These are phyloP conservation scores for Chaetothyriales sp. DNA, from an alignment of 2,329 filamentous ascomycete genomes.

Conservation along the genomic window DNA sequence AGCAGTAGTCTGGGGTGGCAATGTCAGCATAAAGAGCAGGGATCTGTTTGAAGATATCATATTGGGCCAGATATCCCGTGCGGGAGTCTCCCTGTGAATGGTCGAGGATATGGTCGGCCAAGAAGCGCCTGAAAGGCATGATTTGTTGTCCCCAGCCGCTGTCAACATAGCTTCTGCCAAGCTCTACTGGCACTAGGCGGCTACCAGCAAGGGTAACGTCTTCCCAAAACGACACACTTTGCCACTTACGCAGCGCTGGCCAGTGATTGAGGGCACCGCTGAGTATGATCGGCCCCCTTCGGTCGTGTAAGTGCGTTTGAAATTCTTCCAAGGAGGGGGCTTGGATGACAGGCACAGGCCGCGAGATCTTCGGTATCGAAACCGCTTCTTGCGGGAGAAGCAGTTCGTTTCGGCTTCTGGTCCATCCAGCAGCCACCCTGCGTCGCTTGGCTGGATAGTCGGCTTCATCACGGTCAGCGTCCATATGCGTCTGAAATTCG, in stretches of 20 bases:
- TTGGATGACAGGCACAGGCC: constrained; percentile 26
- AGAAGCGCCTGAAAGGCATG: constrained; percentile 57
- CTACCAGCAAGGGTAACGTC: constrained; percentile 58
- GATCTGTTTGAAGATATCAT: constrained; percentile 73
- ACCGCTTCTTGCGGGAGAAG: constrained; percentile 4
- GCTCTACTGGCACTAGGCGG: constrained; percentile 70
- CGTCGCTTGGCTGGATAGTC: constrained; percentile 4
- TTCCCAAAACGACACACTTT: constrained; percentile 56
- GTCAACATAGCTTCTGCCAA: constrained; percentile 78
- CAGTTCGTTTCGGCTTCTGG: neutral
- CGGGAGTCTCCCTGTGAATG: constrained; percentile 14
- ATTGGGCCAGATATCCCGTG: constrained; percentile 77
- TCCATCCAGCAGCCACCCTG: neutral
- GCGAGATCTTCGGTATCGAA: constrained; percentile 21
- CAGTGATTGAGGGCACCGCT: constrained; percentile 50
- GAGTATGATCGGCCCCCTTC: constrained; percentile 51
- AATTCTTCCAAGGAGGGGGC: constrained; percentile 44
- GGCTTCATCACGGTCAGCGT: neutral
- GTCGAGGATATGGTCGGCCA: constrained; percentile 43
- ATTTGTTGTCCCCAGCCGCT: constrained; percentile 71
- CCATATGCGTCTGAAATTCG: neutral
- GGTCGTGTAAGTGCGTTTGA: constrained; percentile 41
- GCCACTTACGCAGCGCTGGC: constrained; percentile 71
- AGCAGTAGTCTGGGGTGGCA: constrained; percentile 69
- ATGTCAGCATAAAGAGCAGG: constrained; percentile 64